Base-by-base conservation (phyloP, 139 green algal genomes). In the Ostreobium quekettii region DNA sequence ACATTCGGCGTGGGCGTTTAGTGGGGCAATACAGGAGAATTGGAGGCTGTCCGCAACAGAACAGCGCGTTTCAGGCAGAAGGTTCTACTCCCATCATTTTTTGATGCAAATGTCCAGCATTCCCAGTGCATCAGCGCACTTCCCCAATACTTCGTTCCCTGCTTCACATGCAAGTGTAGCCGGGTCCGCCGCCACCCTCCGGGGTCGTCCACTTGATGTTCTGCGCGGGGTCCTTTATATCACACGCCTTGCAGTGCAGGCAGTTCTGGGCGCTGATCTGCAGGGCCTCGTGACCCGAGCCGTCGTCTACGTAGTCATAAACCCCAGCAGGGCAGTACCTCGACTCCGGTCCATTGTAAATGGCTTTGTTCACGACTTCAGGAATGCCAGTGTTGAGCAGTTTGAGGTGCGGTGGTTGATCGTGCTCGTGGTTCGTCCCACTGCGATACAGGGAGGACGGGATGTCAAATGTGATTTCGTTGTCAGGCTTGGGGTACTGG, bases 231-330 rank as follows among this genome's bases (percentile, higher is more conserved):
- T 97, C 92, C 78, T 97, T 97, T 74, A 96, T 93, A 71, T 89
- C 84, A 75, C 88, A 95, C 8, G 88, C 85, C 76, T 98, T 98
- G 90, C 92, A 98, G 75, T 98, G 92, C 72, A 97, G 73, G 76
- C 92, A 98, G 78, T 98, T 97, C 71, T 97, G 92, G 1, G 92
- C 91, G 72, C 96, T 95, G 74, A 98, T 95, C 24, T 84, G 64
- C 39, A 97, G 80, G 47, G 49, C 53, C 36, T 57, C 5, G 8
- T 68, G 29, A 19, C 22, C 80, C 49, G 48, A 75, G 29, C 24
- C 67, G 47, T 78, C 75, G 29, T 86, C 81, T 0, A 74, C 70
- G 62, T 91, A 97, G 74, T 97, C 90, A 71, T 97, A 97, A 58
- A 97, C 93, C 37, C 89, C 87, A 73, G 86, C 78, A 56, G 76